Evolutionary conservation across 495 filamentous ascomycete genomes (phyloP), one percentile per base, ranked within the genome.

Genomic region (Hypoxylon rickii): DNA sequence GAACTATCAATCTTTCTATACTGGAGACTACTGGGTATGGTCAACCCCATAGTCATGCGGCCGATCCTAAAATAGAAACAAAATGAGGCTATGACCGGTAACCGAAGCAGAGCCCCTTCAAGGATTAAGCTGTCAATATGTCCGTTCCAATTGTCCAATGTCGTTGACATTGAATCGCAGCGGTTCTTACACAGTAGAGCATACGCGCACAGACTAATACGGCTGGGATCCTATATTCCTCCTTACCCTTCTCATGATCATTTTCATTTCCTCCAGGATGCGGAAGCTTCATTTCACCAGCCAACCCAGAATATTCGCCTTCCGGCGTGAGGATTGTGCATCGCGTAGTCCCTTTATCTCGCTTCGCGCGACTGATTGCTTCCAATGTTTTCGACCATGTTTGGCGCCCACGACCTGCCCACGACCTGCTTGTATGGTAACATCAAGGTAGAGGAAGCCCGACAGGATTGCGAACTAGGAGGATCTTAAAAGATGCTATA

Each of bases 61-160:
- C 56, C 22, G 38, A 44, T 57, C 59, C 29, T 10, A 37, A 61
- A 67, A 67, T 67, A 67, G 64, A 48, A 66, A 58, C 55, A 58
- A 5, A 52, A 58, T 52, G 64, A 64, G 64, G 64, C 64, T 64
- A 29, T 64, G 60, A 38, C 38, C 7, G n/a, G 26, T 45, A 50
- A 45, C 41, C 18, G 13, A 41, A 41, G 37, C 44, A 47, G 16
- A 52, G 45, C 37, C 31, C 12, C 21, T 26, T 43, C 26, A 38
- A n/a, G n/a, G n/a, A n/a, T n/a, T n/a, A n/a, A n/a, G n/a, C n/a
- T n/a, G n/a, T n/a, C n/a, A n/a, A n/a, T n/a, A n/a, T n/a, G n/a
- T n/a, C n/a, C n/a, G n/a, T n/a, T n/a, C n/a, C n/a, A n/a, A n/a
- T n/a, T n/a, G n/a, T n/a, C n/a, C n/a, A n/a, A n/a, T n/a, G n/a